These are phyloP conservation scores for Brettanomyces bruxellensis DNA, from an alignment of 805 yeast genomes.

Conservation along the genomic window DNA sequence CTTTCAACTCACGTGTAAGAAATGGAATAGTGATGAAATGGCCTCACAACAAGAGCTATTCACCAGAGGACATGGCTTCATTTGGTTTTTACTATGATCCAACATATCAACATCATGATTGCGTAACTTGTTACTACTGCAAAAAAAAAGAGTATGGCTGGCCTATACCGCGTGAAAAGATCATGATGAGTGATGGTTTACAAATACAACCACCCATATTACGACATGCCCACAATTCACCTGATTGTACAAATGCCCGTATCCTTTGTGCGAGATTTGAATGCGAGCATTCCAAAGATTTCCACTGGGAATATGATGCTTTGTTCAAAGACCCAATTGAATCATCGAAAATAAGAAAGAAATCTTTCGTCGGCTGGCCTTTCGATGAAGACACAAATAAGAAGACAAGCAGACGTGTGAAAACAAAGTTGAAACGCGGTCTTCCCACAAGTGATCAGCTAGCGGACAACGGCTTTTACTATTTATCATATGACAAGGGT, in stretches of 20 bases:
- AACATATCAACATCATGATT: slow-evolving; percentile 33
- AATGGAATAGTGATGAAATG: slow-evolving; percentile 22
- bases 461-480: slow-evolving; percentile 59
- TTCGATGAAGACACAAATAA: slow-evolving; percentile 21
- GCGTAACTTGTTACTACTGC: slow-evolving; percentile 54
- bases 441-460: slow-evolving; percentile 33
- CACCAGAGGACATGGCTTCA: slow-evolving; percentile 31
- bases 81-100: slow-evolving; percentile 59
- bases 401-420: slow-evolving; percentile 2
- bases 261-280: slow-evolving; percentile 11
- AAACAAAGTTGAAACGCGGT: slow-evolving; percentile 11
- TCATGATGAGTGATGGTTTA: slow-evolving; percentile 1
- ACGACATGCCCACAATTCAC: slow-evolving; percentile 18
- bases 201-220: slow-evolving; percentile 12
- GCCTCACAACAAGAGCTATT: slow-evolving; percentile 17
- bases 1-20: slow-evolving; percentile 9
- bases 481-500: slow-evolving; percentile 35
- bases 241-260: slow-evolving; percentile 17
- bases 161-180: slow-evolving; percentile 17
- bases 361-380: slow-evolving; percentile 35
- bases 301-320: slow-evolving; percentile 13
- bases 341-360: slow-evolving; percentile 25
- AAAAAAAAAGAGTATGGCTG: slow-evolving; percentile 49
- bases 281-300: slow-evolving; percentile 4
- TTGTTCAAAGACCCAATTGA: slow-evolving; percentile 28